These are phyloP conservation scores for Calonectria henricotiae DNA, from an alignment of 2,329 filamentous ascomycete genomes.

Conservation along the genomic window DNA sequence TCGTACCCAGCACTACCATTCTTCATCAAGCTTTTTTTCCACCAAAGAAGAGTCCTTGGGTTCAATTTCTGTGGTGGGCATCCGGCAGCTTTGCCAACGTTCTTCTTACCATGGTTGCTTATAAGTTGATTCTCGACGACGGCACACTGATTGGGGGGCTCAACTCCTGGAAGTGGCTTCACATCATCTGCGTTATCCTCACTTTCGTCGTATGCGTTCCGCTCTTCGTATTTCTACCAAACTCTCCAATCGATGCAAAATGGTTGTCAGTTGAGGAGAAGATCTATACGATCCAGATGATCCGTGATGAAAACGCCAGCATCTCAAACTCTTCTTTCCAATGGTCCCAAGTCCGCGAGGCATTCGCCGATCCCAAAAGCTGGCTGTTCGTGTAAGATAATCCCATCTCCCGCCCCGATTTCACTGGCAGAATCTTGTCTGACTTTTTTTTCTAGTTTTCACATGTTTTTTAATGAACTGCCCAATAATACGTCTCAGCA, in stretches of 20 bases:
- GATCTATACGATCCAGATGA: background rate
- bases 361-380: background rate
- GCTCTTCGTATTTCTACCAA: background rate
- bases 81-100: background rate
- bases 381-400: background rate
- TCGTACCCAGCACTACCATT: background rate
- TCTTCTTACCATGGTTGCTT: slow-evolving; percentile 1
- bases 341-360: slow-evolving; percentile 2
- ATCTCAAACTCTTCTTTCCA: background rate
- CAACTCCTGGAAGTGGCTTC: slow-evolving; percentile 11
- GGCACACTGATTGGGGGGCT: background rate
- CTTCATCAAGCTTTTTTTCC: slow-evolving; percentile 3
- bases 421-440: background rate
- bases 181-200: slow-evolving; percentile 8
- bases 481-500: slow-evolving; percentile 3
- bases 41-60: background rate
- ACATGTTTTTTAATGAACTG: background rate
- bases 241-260: background rate
- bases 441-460: background rate
- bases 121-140: background rate
- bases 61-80: background rate
- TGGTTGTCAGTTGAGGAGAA: background rate
- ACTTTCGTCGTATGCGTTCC: background rate
- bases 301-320: background rate
- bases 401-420: no score